A percentile compares a stretch with the other conserved stretches of the same genome.
Conservation (phyloP, 768 basidiomycete genomes). For the Artomyces pyxidatus region DNA sequence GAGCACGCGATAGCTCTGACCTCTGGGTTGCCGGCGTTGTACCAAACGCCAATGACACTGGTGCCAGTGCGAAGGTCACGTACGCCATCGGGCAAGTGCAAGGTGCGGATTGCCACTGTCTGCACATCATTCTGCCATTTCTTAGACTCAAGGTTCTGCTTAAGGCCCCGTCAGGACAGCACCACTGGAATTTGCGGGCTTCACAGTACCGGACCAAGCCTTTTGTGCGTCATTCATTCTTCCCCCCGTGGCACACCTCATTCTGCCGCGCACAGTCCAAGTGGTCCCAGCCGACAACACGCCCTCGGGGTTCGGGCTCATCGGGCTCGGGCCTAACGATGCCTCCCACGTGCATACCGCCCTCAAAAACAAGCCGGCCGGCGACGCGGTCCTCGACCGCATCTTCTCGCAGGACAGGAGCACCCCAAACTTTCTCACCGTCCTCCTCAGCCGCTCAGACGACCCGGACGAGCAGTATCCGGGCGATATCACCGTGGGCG, state of each 20-base stretch:
- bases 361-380: slow-evolving; percentile 11
- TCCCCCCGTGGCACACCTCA: too few species aligned
- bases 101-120: slow-evolving; percentile 6
- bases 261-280: too few species aligned
- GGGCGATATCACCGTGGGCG: slow-evolving; percentile 26
- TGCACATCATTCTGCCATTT: neutral
- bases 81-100: slow-evolving; percentile 50
- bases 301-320: too few species aligned
- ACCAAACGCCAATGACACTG: slow-evolving; percentile 30
- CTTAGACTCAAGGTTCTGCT: neutral
- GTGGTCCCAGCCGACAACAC: too few species aligned
- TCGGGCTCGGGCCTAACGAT: slow-evolving; percentile 26
- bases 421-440: slow-evolving; percentile 24
- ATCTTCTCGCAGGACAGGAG: slow-evolving; percentile 25
- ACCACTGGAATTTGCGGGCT: slow-evolving; percentile 35
- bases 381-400: slow-evolving; percentile 23
- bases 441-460: slow-evolving; percentile 23
- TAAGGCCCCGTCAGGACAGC: slow-evolving; percentile 38
- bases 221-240: slow-evolving; percentile 41
- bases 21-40: slow-evolving; percentile 48
- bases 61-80: slow-evolving; percentile 29
- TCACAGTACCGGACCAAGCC: slow-evolving; percentile 36
- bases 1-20: too few species aligned
- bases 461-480: slow-evolving; percentile 20
- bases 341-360: slow-evolving; percentile 17